Percentiles rank a stretch among this genome's conserved stretches.
Conservation (phyloP, 139 green algal genomes). For the Diplosphaera chodatii region DNA sequence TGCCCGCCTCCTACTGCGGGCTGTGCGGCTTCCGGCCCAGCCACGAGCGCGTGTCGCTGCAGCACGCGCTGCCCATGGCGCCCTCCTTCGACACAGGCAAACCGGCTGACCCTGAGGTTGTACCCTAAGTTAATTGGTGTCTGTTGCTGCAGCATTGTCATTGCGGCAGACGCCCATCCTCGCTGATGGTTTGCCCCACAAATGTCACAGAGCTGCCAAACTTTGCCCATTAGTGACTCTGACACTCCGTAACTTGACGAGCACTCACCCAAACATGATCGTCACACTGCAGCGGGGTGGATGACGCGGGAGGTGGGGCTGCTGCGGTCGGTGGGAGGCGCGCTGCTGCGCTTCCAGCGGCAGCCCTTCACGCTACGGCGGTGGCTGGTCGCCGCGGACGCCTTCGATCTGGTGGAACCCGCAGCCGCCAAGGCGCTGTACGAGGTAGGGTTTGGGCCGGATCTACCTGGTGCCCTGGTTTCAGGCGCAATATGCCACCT, state of each 20-base stretch:
- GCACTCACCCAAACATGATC: too few relatives aligned
- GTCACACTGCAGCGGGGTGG: constrained; percentile 27
- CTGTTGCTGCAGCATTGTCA: too few relatives aligned
- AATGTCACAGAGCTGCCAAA: too few relatives aligned
- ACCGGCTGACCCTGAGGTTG: too few relatives aligned
- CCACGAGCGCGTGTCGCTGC: constrained; percentile 62
- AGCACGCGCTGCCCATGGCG: constrained; percentile 59
- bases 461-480: too few relatives aligned
- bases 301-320: constrained; percentile 50
- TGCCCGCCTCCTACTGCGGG: constrained; percentile 84
- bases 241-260: too few relatives aligned
- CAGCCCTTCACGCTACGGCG: constrained; percentile 24
- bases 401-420: constrained; percentile 56
- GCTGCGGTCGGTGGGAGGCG: constrained; percentile 36
- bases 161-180: too few relatives aligned
- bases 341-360: constrained; percentile 40
- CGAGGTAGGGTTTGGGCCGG: too few relatives aligned
- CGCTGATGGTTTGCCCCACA: too few relatives aligned
- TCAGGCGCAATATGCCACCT: too few relatives aligned
- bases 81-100: constrained; percentile 71
- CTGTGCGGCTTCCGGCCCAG: constrained; percentile 81
- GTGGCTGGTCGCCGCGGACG: constrained; percentile 67
- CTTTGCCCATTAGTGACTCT: too few relatives aligned
- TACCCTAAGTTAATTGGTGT: too few relatives aligned
- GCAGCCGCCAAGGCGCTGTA: constrained; percentile 50